Base-by-base conservation (phyloP, 2,329 filamentous ascomycete species). In the Claviceps sp. region DNA sequence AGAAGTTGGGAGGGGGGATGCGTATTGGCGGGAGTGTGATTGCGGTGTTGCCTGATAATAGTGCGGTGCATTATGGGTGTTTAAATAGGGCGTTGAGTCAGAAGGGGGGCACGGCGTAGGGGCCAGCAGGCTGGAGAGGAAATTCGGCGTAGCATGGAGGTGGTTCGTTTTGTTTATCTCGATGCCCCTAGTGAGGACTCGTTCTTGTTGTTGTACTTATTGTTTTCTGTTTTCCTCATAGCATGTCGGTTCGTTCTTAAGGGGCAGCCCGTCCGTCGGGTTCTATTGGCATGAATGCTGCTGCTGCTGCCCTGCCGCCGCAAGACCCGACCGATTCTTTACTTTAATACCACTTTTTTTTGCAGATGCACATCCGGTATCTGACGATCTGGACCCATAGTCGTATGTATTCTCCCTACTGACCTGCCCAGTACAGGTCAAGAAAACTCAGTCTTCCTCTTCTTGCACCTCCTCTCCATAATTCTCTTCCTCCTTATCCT, bases 11-110 rank as follows among this genome's bases (percentile, higher is more conserved):
- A 1, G 85, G 88, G 1, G 66, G 66, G 62, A 96, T 96, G 75
- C 74, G 93, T 55, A 80, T 97, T 58, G 91, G 91, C 2, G 86
- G 88, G 4, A 95, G 86, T 65, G 93, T 95, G 17, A 85, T 97
- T 54, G 84, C 90, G 42, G 90, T 96, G 13, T 77, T 93, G 68
- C 88, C 90, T 6, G 86, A 95, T 70, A 88, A 82, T 64, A 77
- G 75, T 26, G 86, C 89, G 16, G 84, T 93, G 55, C 87, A 93
- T 72, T 86, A 91, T 62, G 86, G 86, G 26, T 93, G 87, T 69
- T 73, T 86, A 59, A 80, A 68, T 54, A 69, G 71, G 56, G 71
- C 68, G n/a, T 66, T 63, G 52, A 66, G 67, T 54, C 58, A 62
- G 58, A 68, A 60, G 64, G 59, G 61, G 53, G 64, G 64, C 45